Evolutionary conservation across 2,329 filamentous ascomycete genomes (phyloP).

Genomic region (Magnaporthiopsis incrustans): DNA sequence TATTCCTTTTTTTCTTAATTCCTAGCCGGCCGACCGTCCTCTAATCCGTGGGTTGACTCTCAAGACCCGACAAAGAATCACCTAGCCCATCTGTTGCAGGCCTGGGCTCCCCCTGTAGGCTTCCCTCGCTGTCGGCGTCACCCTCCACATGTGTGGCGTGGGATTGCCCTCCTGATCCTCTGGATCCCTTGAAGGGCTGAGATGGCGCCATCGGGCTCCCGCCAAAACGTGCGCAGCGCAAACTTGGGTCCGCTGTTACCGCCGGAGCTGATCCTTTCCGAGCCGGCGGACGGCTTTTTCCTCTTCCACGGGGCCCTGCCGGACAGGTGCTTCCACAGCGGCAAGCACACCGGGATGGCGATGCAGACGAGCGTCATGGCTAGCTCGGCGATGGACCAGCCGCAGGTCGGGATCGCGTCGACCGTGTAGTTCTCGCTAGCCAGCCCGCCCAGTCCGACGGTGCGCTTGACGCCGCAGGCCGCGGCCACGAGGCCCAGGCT

Average conservation of each 20-base stretch:
- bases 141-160: not conserved
- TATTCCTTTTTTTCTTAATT: not conserved
- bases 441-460: constrained; percentile 3
- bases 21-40: not conserved
- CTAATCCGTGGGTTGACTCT: not conserved
- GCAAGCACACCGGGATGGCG: constrained; percentile 10
- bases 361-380: constrained; percentile 10
- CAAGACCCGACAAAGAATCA: not conserved
- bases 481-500: constrained; percentile 22
- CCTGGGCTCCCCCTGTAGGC: not conserved
- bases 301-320: too few species aligned
- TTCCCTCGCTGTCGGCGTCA: not conserved
- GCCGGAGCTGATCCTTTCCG: not conserved
- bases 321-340: not conserved
- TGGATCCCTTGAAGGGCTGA: not conserved
- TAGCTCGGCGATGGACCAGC: constrained; percentile 12
- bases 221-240: constrained; percentile 2
- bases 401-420: constrained; percentile 8
- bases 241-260: not conserved
- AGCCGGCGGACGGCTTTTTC: not conserved
- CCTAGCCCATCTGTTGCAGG: not conserved
- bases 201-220: not conserved
- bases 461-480: constrained; percentile 22
- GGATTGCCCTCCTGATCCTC: not conserved
- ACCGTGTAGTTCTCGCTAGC: constrained; percentile 4